phyloP scores from a whole-genome alignment of 805 yeast species.

The Yarrowia divulgata region DNA sequence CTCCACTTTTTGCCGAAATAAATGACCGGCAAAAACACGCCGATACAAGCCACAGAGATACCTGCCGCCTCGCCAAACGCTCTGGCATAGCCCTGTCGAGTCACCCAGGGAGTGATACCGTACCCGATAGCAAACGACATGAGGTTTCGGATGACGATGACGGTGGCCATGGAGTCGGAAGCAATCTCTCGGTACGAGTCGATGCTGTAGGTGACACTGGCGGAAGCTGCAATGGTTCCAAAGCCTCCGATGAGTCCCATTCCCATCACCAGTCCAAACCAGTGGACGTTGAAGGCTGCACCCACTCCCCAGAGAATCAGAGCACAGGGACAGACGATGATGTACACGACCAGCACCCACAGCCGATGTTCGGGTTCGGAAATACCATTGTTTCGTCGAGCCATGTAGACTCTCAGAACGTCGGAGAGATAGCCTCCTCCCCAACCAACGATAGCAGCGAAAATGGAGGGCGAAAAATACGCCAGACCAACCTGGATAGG shows the following conservation, averaged over 20 bases:
- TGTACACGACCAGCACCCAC: conserved; percentile 55
- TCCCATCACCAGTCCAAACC: conserved; percentile 58
- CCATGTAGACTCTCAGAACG: conserved; percentile 14
- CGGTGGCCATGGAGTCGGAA: conserved; percentile 57
- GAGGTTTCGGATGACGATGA: conserved; percentile 57
- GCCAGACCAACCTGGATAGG: conserved; percentile 27
- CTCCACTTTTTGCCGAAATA: conserved; percentile 20
- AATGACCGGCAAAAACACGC: conserved; percentile 7
- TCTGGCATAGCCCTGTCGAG: conserved; percentile 55
- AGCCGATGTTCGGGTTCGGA: conserved; percentile 61
- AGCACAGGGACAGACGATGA: conserved; percentile 56
- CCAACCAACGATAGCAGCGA: conserved; percentile 2
- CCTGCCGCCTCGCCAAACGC: conserved; percentile 48
- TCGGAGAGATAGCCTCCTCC: conserved; percentile 27
- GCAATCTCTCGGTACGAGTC: conserved; percentile 57
- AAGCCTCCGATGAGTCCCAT: conserved; percentile 57
- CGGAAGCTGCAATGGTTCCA: conserved; percentile 56
- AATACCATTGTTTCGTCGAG: conserved; percentile 52
- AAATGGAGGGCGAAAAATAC: conserved; percentile 10
- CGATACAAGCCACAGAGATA: conserved; percentile 6
- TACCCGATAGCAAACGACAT: conserved; percentile 60
- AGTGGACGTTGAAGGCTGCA: conserved; percentile 56
- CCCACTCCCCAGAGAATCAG: conserved; percentile 63
- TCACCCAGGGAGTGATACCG: conserved; percentile 60
- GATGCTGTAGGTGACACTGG: conserved; percentile 56